Base-by-base conservation (phyloP, 2,329 filamentous ascomycete species). In the Cercospora canescens region DNA sequence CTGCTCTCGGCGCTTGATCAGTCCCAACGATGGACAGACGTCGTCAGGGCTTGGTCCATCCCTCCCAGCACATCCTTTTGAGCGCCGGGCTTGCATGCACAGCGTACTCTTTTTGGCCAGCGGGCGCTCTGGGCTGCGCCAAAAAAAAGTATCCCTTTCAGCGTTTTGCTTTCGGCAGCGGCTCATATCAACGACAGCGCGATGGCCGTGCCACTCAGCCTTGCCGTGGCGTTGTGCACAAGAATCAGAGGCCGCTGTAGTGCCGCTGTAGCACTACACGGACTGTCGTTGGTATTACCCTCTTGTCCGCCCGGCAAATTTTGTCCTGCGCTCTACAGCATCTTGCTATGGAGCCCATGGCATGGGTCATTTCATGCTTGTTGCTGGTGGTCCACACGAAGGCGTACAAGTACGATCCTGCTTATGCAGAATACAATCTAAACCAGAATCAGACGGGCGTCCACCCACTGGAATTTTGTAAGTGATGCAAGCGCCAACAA, bases 401-500 rank as follows among this genome's bases (percentile, higher is more conserved):
- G 11, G 62, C 62, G 26, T 69, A 69, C 62, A 62, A 63, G 39
- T 87, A 85, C 67, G 82, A 85, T 66, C 79, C 81, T 37, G 75
- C 76, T 9, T 78, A 84, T 55, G 78, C 80, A 59, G 80, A 82
- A 50, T 88, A 82, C 75, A 89, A 89, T 71, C 79, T 89, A 67
- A 89, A 89, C 73, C 79, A 81, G 67, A 88, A 89, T 72, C 73
- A 83, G 70, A 78, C 79, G 45, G 85, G 87, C 11, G 81, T 74
- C 9, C 73, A 83, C 59, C 86, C 87, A 1, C 75, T 84, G 39
- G 82, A 89, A 54, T 89, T 89, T 74, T 85, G 41, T 45, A 45
- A 24, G 41, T 45, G 24, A 45, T 16, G 4, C 18, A 45, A n/a
- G n/a, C n/a, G n/a, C n/a, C n/a, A n/a, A n/a, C n/a, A n/a, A n/a